Evolutionary conservation across 805 yeast species (phyloP), one percentile per base, ranked within the genome.

Genomic region (Saccharomycopsis schoenii): DNA sequence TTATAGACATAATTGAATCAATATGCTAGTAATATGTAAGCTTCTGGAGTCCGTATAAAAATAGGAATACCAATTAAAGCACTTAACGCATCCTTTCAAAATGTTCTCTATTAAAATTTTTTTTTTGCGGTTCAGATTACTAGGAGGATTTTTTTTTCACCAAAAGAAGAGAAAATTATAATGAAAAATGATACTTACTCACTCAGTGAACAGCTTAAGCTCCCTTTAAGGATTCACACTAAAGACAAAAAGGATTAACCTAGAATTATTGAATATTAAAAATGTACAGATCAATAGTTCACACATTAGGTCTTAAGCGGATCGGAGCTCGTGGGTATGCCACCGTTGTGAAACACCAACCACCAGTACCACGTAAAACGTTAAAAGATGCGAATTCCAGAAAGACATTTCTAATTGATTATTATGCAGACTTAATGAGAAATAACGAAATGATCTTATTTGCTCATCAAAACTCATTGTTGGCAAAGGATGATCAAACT

Each of bases 361-460:
- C 17, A 55, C 54, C 15, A 12, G 21, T 34, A 47, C 52, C 52
- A 29, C 69, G 84, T 66, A 68, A 73, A 58, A 82, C 92, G 10
- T 75, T 80, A 60, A 92, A 92, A 71, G 83, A 83, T 17, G 68
- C 77, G 55, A 80, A 78, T 50, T 84, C 93, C 3, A 83, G 97
- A 75, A 93, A 93, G 76, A 91, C 97, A 0, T 91, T 83, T 67
- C 77, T 93, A 65, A 77, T 93, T 64, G 97, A 93, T 72, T 77
- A 81, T 66, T 93, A 93, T 77, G 82, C 89, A 63, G 74, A 85
- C 64, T 71, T 90, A 64, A 79, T 90, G 74, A 84, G 85, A 61
- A 76, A 73, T 36, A 83, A 83, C 71, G 84, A 89, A 43, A 83
- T 92, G 55, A 77, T 92, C 14, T 77, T 93, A 60, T 84, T 89